These are phyloP conservation scores for Liriodendron chinense DNA, from an alignment of 164 flowering plant species.

Conservation along the genomic window DNA sequence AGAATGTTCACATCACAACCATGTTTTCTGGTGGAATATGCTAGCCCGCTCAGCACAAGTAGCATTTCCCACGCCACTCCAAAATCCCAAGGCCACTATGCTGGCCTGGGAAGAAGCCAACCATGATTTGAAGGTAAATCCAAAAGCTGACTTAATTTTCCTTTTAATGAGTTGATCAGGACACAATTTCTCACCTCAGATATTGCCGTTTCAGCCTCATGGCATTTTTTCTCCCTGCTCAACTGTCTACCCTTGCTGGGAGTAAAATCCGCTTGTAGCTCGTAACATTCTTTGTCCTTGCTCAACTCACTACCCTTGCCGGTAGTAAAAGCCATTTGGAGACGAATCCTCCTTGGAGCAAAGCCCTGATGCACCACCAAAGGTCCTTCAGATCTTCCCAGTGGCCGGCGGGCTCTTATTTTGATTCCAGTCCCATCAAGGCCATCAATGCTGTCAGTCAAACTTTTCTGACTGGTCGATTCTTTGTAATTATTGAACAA, in stretches of 20 bases:
- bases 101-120: background rate
- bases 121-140: background rate
- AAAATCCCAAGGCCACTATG: background rate
- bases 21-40: too few relatives aligned
- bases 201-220: conserved; percentile 9
- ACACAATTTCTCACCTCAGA: conserved; percentile 30
- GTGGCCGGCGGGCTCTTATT: conserved; percentile 27
- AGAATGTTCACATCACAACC: background rate
- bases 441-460: conserved; percentile 1
- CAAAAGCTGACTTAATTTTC: background rate
- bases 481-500: background rate
- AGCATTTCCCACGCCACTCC: background rate
- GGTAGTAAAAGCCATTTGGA: conserved; percentile 30
- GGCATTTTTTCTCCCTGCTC: conserved; percentile 3
- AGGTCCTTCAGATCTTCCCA: background rate
- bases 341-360: conserved; percentile 52
- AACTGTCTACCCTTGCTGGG: conserved; percentile 7
- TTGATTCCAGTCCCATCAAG: conserved; percentile 28
- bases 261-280: conserved; percentile 8
- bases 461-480: conserved; percentile 12
- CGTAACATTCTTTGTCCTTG: conserved; percentile 3
- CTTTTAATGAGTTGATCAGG: background rate
- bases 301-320: too few relatives aligned
- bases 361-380: conserved; percentile 36
- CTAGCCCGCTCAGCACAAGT: background rate